Conservation (phyloP, 805 yeast species). For the Yarrowia sp. region DNA sequence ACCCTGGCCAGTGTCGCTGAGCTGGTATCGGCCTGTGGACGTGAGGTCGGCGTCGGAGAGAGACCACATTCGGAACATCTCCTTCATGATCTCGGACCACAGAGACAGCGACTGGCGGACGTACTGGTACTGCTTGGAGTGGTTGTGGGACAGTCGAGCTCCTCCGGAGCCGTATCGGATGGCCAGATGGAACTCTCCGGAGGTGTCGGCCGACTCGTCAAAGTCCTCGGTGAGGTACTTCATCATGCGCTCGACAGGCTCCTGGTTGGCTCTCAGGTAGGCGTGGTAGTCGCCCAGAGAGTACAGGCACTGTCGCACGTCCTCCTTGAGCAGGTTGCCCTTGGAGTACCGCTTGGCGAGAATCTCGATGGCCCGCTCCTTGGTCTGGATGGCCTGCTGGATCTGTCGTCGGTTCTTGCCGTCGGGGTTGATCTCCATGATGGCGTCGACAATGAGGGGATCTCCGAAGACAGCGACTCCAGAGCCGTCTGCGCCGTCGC, state of each 20-base stretch:
- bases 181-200: slow-evolving; percentile 48
- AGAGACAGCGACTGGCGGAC: slow-evolving; percentile 70
- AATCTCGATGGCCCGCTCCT: slow-evolving; percentile 66
- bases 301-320: slow-evolving; percentile 66
- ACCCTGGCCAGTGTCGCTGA: slow-evolving; percentile 79
- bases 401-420: slow-evolving; percentile 55
- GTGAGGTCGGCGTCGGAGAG: slow-evolving; percentile 72
- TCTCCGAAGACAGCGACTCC: slow-evolving; percentile 52
- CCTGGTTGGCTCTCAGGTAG: slow-evolving; percentile 63
- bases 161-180: slow-evolving; percentile 66
- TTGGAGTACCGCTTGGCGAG: slow-evolving; percentile 49
- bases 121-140: slow-evolving; percentile 67
- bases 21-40: slow-evolving; percentile 49
- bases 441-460: slow-evolving; percentile 58
- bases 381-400: slow-evolving; percentile 57
- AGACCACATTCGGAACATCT: slow-evolving; percentile 74
- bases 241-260: slow-evolving; percentile 64
- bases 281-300: slow-evolving; percentile 79
- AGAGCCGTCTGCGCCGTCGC: slow-evolving; percentile 28
- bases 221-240: slow-evolving; percentile 51
- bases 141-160: slow-evolving; percentile 70
- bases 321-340: slow-evolving; percentile 49
- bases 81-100: slow-evolving; percentile 77
- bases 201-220: slow-evolving; percentile 39
- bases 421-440: slow-evolving; percentile 62